Evolutionary conservation across 768 basidiomycete species (phyloP), one percentile per base, ranked within the genome.

Genomic region (Leccinellum luteum): DNA sequence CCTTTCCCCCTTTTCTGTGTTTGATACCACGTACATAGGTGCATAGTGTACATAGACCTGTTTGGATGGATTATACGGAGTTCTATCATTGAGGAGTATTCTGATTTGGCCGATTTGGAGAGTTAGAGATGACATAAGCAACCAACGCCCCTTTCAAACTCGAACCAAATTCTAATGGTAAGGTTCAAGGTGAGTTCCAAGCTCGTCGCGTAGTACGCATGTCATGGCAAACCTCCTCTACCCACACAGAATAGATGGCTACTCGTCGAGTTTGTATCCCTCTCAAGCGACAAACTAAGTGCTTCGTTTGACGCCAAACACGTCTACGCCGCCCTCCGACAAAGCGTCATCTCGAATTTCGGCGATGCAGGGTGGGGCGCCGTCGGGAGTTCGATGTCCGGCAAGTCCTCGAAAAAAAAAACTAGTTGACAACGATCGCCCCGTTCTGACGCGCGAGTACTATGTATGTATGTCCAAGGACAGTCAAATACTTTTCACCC

Each of bases 401-500:
- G 38, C 38, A n/a, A 41, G 38, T 41, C 17, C 38, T 10, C n/a
- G n/a, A n/a, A 19, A 1, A 41, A 38, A 41, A 3, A 38, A n/a
- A 38, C 6, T 43, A 43, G 41, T 43, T n/a, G 41, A 19, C 19
- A 43, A 43, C 12, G 38, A 41, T 41, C 10, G 0, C 9, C n/a
- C n/a, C 38, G 6, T 50, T 15, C 17, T 63, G 41, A 68, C 34
- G 4, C 28, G 28, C 28, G 6, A 28, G 73, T 94, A n/a, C n/a
- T n/a, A n/a, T n/a, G n/a, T n/a, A 82, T 84, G 25, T 13, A 30
- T 6, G 30, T 30, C n/a, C 6, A 19, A 19, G 38, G 31, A 44
- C 64, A 94, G 94, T 95, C 55, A 92, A 94, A 70, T 95, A 95
- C 65, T 91, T 86, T 63, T 94, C 93, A 0, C 88, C 92, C 0